phyloP scores from a whole-genome alignment of 805 yeast genomes.

The Yarrowia osloensis region DNA sequence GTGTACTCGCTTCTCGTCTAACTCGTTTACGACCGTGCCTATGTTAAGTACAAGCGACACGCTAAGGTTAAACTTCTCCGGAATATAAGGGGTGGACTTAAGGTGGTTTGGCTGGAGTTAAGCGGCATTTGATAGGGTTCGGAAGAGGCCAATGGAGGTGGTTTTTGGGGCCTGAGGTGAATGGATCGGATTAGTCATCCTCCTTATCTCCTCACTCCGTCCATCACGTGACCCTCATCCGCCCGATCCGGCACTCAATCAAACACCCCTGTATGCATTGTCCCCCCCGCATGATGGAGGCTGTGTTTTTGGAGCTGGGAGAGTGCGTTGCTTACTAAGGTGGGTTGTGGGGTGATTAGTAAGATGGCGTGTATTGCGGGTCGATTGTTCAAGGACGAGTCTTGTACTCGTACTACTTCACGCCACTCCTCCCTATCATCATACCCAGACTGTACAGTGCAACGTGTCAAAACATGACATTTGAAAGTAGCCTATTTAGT shows the following conservation, averaged over 20 bases:
- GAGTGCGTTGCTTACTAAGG: neutral
- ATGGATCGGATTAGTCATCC: too few species aligned
- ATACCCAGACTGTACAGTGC: too few species aligned
- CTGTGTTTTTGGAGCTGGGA: neutral
- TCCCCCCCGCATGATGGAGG: conserved; percentile 19
- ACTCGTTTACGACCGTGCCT: conserved; percentile 4
- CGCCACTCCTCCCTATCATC: too few species aligned
- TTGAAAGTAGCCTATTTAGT: neutral
- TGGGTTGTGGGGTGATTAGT: too few species aligned
- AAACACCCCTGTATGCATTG: conserved; percentile 1
- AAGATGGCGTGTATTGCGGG: too few species aligned
- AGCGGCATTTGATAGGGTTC: conserved; percentile 26
- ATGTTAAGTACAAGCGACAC: conserved; percentile 1
- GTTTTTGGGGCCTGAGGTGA: neutral
- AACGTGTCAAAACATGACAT: neutral
- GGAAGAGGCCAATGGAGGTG: neutral
- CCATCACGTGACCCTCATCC: too few species aligned
- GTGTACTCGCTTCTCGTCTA: neutral
- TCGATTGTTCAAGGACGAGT: too few species aligned
- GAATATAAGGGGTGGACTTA: conserved; percentile 23
- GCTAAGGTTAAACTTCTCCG: conserved; percentile 23
- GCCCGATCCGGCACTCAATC: too few species aligned
- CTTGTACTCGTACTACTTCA: too few species aligned
- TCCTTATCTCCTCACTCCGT: too few species aligned
- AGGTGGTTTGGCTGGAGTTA: conserved; percentile 25